Conservation (phyloP, 2,329 filamentous ascomycete genomes). For the Talaromyces funiculosus region DNA sequence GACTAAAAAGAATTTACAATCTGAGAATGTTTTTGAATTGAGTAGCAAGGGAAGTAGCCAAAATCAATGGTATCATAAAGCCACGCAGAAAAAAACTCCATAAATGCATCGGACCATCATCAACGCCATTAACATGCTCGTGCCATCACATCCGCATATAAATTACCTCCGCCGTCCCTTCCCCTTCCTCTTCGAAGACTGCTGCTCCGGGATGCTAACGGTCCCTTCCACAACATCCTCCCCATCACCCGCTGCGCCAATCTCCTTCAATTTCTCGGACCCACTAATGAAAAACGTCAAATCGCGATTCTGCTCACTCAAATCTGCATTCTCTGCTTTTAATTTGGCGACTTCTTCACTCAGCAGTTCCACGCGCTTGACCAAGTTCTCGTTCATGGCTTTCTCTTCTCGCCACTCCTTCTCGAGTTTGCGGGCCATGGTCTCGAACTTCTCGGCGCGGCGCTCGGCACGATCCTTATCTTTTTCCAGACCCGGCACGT, state of each 20-base stretch:
- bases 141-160: background rate
- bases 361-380: constrained; percentile 69
- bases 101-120: background rate
- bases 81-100: background rate
- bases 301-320: constrained; percentile 82
- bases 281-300: constrained; percentile 81
- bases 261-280: constrained; percentile 68
- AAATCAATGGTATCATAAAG: constrained; percentile 4
- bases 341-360: constrained; percentile 54
- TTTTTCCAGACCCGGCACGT: constrained; percentile 64
- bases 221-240: constrained; percentile 74
- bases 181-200: constrained; percentile 43
- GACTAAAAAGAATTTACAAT: background rate
- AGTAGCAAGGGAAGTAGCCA: background rate
- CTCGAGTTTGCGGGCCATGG: constrained; percentile 68
- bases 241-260: constrained; percentile 45
- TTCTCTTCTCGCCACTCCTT: constrained; percentile 82
- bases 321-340: constrained; percentile 59
- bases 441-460: constrained; percentile 65
- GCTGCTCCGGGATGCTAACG: constrained; percentile 56
- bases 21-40: background rate
- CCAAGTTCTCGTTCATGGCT: constrained; percentile 69
- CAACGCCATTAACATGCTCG: background rate
- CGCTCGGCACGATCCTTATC: constrained; percentile 64
- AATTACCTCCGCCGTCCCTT: constrained; percentile 23